Evolutionary conservation across 2,329 filamentous ascomycete species (phyloP).

Genomic region (Ophiostoma triangulosporum): DNA sequence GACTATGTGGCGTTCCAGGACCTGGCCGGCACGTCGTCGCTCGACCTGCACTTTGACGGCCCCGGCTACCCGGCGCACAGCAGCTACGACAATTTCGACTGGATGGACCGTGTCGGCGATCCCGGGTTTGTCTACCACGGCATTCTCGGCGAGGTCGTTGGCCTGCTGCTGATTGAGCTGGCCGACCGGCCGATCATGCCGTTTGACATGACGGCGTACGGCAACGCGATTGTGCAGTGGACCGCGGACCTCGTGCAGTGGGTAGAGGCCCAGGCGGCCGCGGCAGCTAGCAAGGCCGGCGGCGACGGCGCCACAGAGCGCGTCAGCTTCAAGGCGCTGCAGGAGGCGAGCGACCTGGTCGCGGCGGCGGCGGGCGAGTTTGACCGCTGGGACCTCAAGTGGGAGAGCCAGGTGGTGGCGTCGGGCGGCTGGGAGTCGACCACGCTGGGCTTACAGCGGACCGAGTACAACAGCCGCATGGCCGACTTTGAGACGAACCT

Average conservation of each 20-base stretch:
- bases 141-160: slow-evolving; percentile 64
- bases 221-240: slow-evolving; percentile 51
- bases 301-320: slow-evolving; percentile 17
- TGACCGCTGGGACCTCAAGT: slow-evolving; percentile 60
- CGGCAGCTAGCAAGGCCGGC: slow-evolving; percentile 27
- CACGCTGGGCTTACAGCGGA: slow-evolving; percentile 50
- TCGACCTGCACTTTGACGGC: slow-evolving; percentile 62
- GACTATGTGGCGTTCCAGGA: slow-evolving; percentile 88
- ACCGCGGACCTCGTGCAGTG: slow-evolving; percentile 21
- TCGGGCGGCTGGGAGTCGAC: slow-evolving; percentile 65
- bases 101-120: slow-evolving; percentile 70
- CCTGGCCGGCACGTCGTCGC: slow-evolving; percentile 73
- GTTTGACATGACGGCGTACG: slow-evolving; percentile 67
- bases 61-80: slow-evolving; percentile 50
- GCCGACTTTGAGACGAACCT: slow-evolving; percentile 70
- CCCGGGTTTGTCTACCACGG: slow-evolving; percentile 72
- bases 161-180: slow-evolving; percentile 72
- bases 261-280: slow-evolving; percentile 30
- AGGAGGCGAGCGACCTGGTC: slow-evolving; percentile 49
- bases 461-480: slow-evolving; percentile 68
- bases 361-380: slow-evolving; percentile 49
- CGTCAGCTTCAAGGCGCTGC: slow-evolving; percentile 25
- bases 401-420: slow-evolving; percentile 59
- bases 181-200: slow-evolving; percentile 68
- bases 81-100: slow-evolving; percentile 81